Percentiles rank a stretch among this genome's conserved stretches.
Evolutionary conservation across 2,329 filamentous ascomycete genomes (phyloP).

Genomic region (Fusarium fujikuroi): DNA sequence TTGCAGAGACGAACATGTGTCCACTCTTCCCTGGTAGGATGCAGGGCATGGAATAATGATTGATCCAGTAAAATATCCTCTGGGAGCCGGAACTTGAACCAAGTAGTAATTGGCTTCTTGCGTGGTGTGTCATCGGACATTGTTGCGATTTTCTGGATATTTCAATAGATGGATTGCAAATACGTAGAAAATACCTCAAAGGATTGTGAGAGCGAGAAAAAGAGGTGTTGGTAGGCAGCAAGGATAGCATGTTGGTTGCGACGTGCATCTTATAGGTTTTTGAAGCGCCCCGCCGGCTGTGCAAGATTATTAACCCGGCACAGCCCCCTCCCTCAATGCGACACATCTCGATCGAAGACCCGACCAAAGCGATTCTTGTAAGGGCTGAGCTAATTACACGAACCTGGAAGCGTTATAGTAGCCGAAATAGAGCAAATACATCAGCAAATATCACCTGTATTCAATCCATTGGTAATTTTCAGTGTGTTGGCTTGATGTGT

Average conservation of each 20-base stretch:
- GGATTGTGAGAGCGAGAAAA: background rate
- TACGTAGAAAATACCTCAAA: no score
- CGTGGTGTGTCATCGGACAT: background rate
- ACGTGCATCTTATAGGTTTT: no score
- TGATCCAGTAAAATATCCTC: background rate
- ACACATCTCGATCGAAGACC: no score
- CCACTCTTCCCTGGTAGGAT: rapidly evolving
- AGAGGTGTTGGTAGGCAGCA: background rate
- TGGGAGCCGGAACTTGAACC: background rate
- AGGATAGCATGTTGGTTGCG: background rate
- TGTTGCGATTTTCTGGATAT: background rate
- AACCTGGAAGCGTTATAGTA: no score
- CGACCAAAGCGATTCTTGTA: no score
- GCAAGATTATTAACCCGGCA: background rate
- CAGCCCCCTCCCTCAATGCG: background rate
- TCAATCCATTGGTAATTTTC: background rate
- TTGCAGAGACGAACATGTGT: rapidly evolving
- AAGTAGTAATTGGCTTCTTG: background rate
- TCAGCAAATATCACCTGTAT: no score
- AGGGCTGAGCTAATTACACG: no score
- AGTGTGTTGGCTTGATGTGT: background rate
- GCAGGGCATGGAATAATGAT: background rate
- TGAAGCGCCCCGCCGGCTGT: background rate
- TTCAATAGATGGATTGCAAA: no score
- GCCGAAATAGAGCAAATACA: no score